These are phyloP conservation scores for Xylaria multiplex DNA, from an alignment of 2,329 filamentous ascomycete species.

Conservation along the genomic window DNA sequence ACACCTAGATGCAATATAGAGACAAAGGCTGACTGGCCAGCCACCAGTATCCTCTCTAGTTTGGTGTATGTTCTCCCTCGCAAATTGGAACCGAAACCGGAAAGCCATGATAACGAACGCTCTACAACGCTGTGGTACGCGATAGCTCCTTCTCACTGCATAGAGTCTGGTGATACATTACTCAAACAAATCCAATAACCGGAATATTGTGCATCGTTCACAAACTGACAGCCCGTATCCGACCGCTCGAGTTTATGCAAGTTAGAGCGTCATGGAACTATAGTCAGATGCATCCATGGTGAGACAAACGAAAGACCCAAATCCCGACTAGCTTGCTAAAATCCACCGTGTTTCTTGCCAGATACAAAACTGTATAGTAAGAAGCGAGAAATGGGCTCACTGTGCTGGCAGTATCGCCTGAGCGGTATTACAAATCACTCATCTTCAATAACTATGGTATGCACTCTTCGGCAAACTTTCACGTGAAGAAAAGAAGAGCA, in stretches of 20 bases:
- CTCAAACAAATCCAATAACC: constrained; percentile 5
- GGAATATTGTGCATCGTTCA: constrained; percentile 12
- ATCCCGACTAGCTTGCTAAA: constrained; percentile 24
- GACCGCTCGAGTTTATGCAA: constrained; percentile 17
- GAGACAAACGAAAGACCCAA: constrained; percentile 24
- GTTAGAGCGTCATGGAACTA: constrained; percentile 5
- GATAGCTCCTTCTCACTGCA: constrained; percentile 21
- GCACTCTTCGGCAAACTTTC: constrained; percentile 13
- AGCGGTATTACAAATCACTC: constrained; percentile 1
- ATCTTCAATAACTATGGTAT: constrained; percentile 1
- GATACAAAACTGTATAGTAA: neutral
- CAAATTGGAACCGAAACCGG: constrained; percentile 12
- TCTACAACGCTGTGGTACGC: neutral
- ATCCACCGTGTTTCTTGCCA: constrained; percentile 4
- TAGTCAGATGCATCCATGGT: constrained; percentile 18
- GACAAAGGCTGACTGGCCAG: neutral
- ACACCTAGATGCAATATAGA: constrained; percentile 3
- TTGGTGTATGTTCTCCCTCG: constrained; percentile 2
- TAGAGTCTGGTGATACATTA: constrained; percentile 8
- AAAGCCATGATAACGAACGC: constrained; percentile 3
- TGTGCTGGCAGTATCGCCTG: constrained; percentile 2
- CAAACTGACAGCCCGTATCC: constrained; percentile 19
- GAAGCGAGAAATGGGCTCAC: constrained; percentile 1
- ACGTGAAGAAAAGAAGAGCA: neutral
- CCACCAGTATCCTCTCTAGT: neutral